Base-by-base conservation (phyloP, 2,329 filamentous ascomycete genomes). In the Epichloe amarillans region DNA sequence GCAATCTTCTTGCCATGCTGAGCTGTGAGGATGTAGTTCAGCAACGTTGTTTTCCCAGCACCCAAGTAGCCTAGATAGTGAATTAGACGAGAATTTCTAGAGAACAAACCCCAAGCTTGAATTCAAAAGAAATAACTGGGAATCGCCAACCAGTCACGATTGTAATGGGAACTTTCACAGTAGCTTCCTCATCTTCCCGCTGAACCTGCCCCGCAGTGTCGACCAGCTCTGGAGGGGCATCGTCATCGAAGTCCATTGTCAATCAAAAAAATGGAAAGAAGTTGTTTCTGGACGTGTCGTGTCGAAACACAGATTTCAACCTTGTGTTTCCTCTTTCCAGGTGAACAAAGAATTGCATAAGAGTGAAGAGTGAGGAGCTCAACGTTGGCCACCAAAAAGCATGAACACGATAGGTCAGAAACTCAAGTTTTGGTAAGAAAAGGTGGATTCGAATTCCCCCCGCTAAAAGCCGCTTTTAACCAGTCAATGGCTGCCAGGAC, bases 1-100 rank as follows among this genome's bases (percentile, higher is more conserved):
- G 93, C 93, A 65, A 98, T 93, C 62, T 89, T 95, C 75, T 97
- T 97, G 66, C 91, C 91, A 75, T 98, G 93, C 54, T 91, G 84
- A 52, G 90, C 89, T 30, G 86, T 95, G 49, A 98, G 73, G 54
- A 98, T 97, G 66, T 97, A 95, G 66, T 98, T 97, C 52, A 98
- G 73, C 33, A 97, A 69, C 0, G 91, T 97, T 0, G 91, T 97
- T 69, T 98, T 98, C 17, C 93, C 93, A 8, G 93, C 88, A 17
- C 93, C 93, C 4, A 98, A 77, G 62, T 98, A 98, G 3, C 93
- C 88, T 93, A 55, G 2, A 30, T 15, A n/a, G 4, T 15, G 14
- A 21, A 41, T 50, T 23, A 47, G 39, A 36, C 21, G 26, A 17
- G 2, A 21, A 4, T n/a, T 14, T n/a, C 19, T 4, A 38, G 14